A percentile compares a stretch with the other conserved stretches of the same genome.
Conservation (phyloP, 371 early-diverging fungal genomes). For the Mortierella sp. region DNA sequence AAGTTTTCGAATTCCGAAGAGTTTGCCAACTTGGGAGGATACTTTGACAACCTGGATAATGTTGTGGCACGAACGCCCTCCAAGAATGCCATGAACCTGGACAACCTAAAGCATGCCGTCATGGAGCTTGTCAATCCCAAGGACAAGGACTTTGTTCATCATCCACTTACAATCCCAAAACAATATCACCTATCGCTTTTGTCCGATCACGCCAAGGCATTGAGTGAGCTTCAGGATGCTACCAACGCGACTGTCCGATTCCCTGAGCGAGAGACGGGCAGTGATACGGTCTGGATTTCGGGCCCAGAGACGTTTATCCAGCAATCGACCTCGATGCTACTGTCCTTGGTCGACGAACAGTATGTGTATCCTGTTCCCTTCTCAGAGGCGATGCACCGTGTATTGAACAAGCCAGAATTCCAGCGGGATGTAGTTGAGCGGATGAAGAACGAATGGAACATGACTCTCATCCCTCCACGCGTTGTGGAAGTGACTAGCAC, state of each 20-base stretch:
- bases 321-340: slow-evolving; percentile 30
- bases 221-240: slow-evolving; percentile 56
- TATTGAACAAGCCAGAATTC: slow-evolving; percentile 41
- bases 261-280: slow-evolving; percentile 54
- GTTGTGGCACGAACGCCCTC: slow-evolving; percentile 87
- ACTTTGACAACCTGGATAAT: slow-evolving; percentile 80
- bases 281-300: slow-evolving; percentile 6
- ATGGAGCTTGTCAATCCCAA: slow-evolving; percentile 71
- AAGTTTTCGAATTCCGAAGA: slow-evolving; percentile 87
- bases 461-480: slow-evolving; percentile 35
- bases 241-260: slow-evolving; percentile 58
- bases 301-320: slow-evolving; percentile 14
- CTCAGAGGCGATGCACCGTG: slow-evolving; percentile 45
- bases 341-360: slow-evolving; percentile 40
- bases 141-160: slow-evolving; percentile 55
- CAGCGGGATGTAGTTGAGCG: slow-evolving; percentile 22
- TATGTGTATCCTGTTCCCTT: slow-evolving; percentile 41
- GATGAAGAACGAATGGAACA: slow-evolving; percentile 44
- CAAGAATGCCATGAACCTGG: slow-evolving; percentile 75
- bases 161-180: slow-evolving; percentile 51
- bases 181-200: slow-evolving; percentile 54
- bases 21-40: slow-evolving; percentile 75
- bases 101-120: slow-evolving; percentile 69
- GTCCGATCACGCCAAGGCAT: slow-evolving; percentile 46
- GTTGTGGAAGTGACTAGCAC: slow-evolving; percentile 6